Conservation (phyloP, 2,329 filamentous ascomycete genomes). For the Dryadomyces quercus-mongolicae region DNA sequence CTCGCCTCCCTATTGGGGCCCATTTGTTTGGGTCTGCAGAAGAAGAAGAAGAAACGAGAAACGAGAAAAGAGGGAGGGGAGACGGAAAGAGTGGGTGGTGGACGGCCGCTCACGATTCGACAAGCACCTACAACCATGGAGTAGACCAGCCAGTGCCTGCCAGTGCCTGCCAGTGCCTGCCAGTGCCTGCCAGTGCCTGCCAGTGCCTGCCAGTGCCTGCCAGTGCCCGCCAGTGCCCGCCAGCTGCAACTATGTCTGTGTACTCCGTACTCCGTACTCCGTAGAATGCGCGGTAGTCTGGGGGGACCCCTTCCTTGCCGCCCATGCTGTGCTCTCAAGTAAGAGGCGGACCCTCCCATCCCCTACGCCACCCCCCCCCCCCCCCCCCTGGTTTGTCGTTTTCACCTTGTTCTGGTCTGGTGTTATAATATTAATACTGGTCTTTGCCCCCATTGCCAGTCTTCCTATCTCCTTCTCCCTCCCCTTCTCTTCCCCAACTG, state of each 20-base stretch:
- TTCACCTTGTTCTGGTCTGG: background rate
- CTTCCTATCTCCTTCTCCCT: conserved; percentile 17
- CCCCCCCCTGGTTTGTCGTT: background rate
- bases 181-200: no score
- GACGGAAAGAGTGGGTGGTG: no score
- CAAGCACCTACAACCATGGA: no score
- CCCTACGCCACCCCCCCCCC: background rate
- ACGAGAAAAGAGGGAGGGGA: no score
- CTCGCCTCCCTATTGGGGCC: background rate
- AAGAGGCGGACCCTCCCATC: background rate
- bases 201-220: background rate
- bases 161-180: no score
- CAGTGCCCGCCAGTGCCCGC: background rate
- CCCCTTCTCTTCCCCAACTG: conserved; percentile 21
- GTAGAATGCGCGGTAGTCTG: background rate
- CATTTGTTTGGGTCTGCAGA: background rate
- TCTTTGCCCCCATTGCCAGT: conserved; percentile 5
- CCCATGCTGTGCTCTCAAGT: background rate
- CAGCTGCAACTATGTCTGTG: background rate
- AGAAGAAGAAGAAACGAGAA: no score
- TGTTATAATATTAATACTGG: background rate
- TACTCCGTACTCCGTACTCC: background rate
- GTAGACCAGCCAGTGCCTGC: no score
- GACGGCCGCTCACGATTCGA: no score
- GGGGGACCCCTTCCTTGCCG: background rate